Percentiles rank a stretch among this genome's conserved stretches.
phyloP scores from a whole-genome alignment of 495 filamentous ascomycete species.

The Extremus antarcticus region DNA sequence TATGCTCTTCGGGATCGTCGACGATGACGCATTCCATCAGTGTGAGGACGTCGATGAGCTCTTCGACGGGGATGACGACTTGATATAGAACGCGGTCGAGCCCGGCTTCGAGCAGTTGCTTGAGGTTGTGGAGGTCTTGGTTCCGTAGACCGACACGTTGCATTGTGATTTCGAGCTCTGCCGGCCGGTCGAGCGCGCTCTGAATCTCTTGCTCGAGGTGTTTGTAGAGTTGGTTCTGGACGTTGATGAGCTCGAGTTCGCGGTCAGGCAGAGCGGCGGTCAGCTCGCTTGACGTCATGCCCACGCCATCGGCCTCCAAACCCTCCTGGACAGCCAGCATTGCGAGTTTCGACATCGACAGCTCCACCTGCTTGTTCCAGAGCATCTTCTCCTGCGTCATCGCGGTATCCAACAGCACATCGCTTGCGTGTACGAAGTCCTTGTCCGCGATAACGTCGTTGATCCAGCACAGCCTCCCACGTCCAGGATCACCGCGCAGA shows the following conservation, averaged over 20 bases:
- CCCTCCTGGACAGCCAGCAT: conserved; percentile 49
- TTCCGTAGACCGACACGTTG: conserved; percentile 49
- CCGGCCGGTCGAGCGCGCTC: conserved; percentile 64
- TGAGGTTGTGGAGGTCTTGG: conserved; percentile 51
- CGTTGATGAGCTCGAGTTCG: conserved; percentile 50
- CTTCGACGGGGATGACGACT: conserved; percentile 52
- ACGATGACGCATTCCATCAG: conserved; percentile 41
- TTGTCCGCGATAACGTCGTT: conserved; percentile 70
- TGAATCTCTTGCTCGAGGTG: conserved; percentile 46
- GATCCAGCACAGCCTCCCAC: conserved; percentile 82
- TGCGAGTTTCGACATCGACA: conserved; percentile 78
- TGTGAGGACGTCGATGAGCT: conserved; percentile 73
- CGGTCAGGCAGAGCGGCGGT: conserved; percentile 38
- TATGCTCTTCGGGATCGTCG: conserved; percentile 8
- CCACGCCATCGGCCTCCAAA: conserved; percentile 20
- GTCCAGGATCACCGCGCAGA: conserved; percentile 54
- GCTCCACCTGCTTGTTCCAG: conserved; percentile 82
- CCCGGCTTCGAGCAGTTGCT: conserved; percentile 51
- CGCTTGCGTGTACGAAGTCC: conserved; percentile 58
- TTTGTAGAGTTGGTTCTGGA: conserved; percentile 65
- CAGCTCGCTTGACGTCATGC: background rate
- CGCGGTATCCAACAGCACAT: conserved; percentile 54
- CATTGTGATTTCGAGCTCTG: conserved; percentile 62
- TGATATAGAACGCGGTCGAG: conserved; percentile 56
- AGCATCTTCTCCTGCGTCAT: conserved; percentile 56